Conservation (phyloP, 73 alveolate species). For the Symbiodinium natans region DNA sequence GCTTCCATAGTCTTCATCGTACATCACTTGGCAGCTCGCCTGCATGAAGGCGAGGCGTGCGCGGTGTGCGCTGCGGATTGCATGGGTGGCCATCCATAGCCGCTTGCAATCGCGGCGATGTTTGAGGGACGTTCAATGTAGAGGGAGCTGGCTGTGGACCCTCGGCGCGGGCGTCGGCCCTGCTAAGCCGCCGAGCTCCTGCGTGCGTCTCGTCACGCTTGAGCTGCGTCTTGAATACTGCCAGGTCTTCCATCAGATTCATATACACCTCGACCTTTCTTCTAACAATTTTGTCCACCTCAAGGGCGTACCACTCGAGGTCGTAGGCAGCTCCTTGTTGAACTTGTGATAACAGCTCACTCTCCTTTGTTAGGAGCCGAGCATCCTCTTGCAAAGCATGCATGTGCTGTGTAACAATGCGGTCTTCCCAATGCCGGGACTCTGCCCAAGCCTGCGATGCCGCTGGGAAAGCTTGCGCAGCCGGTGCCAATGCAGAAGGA, state of each 20-base stretch:
- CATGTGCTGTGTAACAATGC: conserved; percentile 97
- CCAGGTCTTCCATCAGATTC: conserved; percentile 96
- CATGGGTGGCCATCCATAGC: conserved; percentile 13
- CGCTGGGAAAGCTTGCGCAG: conserved; percentile 96
- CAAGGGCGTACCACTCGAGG: conserved; percentile 97
- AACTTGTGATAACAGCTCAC: conserved; percentile 97
- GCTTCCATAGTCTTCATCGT: not conserved
- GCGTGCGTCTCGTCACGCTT: conserved; percentile 7
- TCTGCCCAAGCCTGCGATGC: conserved; percentile 97
- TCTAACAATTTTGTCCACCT: conserved; percentile 96
- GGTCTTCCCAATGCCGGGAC: conserved; percentile 98
- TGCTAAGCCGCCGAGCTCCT: not conserved
- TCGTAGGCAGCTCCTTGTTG: conserved; percentile 97
- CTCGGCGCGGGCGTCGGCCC: not conserved
- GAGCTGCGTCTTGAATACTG: conserved; percentile 95
- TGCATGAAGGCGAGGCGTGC: conserved; percentile 1
- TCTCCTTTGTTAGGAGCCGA: conserved; percentile 98
- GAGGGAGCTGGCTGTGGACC: not conserved
- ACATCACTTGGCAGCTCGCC: conserved; percentile 10
- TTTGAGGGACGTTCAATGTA: not conserved
- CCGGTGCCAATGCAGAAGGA: not conserved
- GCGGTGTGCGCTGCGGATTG: conserved; percentile 1
- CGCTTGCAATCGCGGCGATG: not conserved
- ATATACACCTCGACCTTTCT: conserved; percentile 97
- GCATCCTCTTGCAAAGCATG: conserved; percentile 98